These are phyloP conservation scores for Talaromyces islandicus DNA, from an alignment of 2,329 filamentous ascomycete genomes.

Conservation along the genomic window DNA sequence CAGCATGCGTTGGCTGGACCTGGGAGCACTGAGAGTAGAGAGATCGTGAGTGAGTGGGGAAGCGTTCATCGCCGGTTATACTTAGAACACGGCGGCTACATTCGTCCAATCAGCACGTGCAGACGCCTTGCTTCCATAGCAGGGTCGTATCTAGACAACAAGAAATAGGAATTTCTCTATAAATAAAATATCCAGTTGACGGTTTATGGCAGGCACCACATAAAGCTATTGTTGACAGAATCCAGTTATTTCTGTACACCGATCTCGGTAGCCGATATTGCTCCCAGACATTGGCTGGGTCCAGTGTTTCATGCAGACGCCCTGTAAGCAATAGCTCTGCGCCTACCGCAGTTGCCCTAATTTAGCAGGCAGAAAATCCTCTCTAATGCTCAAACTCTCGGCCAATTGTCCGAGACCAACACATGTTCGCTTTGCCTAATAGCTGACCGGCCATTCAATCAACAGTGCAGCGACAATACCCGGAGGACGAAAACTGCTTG, in stretches of 20 bases:
- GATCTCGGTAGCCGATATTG: not conserved
- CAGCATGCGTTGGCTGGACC: not conserved
- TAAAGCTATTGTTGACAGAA: not conserved
- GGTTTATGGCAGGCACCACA: not conserved
- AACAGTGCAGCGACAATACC: not conserved
- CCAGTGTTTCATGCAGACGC: not conserved
- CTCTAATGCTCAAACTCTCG: not conserved
- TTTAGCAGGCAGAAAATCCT: not conserved
- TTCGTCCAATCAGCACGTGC: not conserved
- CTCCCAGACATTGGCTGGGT: not conserved
- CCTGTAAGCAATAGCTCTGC: not conserved
- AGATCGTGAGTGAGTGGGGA: conserved; percentile 7
- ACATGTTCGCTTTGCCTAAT: not conserved
- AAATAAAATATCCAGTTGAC: not conserved
- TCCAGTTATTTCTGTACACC: not conserved
- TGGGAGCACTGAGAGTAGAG: not conserved
- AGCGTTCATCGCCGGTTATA: not conserved
- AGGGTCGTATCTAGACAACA: not conserved
- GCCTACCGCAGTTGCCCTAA: not conserved
- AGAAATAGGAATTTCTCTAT: not conserved
- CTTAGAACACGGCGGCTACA: not conserved
- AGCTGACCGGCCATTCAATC: not conserved
- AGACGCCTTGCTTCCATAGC: not conserved
- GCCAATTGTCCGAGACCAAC: not conserved
- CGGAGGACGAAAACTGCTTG: not conserved